Base-by-base conservation (phyloP, 495 filamentous ascomycete species). In the Aspergillus funiculosus region DNA sequence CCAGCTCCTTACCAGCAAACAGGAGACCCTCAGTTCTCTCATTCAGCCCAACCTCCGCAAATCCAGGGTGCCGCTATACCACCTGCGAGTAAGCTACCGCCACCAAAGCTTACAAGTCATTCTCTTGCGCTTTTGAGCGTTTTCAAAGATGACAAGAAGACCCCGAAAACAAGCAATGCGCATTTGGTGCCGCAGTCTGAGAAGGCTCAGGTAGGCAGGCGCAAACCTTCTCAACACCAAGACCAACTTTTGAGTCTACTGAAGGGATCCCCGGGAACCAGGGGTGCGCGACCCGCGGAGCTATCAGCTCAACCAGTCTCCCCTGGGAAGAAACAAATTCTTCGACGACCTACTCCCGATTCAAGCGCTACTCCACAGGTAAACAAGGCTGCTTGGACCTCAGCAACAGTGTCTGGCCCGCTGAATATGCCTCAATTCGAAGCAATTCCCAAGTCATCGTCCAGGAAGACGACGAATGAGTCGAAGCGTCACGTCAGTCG, bases 91-190 rank as follows among this genome's bases (percentile, higher is more conserved):
- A 74, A 77, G 37, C 54, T 79, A 18, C 79, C 76, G 8, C 65
- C 74, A 27, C 82, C 79, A 5, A 78, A 82, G 53, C 69, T 88
- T 28, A 84, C 66, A 6, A 74, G 67, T 28, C 83, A 88, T 57
- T 77, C 80, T 4, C 64, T 80, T 40, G 73, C 78, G 20, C 59
- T 88, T 5, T 61, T 88, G 32, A 81, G 75, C 55, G 71, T 80
- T 2, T 83, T 87, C 61, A 87, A 82, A 58, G 62, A 58, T 31
- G 62, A 65, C 4, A 53, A 61, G 22, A 45, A 61, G 14, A 57
- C 64, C 3, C 56, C 65, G 1, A 60, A 64, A 11, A 53, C 58
- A 8, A 45, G 60, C 9, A 49, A 59, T 21, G 60, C 71, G 30
- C 58, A 57, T 5, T 51, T 58, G 35, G 55, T 60, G 5, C 48